phyloP scores from a whole-genome alignment of 1,284 basidiomycete genomes.

The Trametes polyzona region DNA sequence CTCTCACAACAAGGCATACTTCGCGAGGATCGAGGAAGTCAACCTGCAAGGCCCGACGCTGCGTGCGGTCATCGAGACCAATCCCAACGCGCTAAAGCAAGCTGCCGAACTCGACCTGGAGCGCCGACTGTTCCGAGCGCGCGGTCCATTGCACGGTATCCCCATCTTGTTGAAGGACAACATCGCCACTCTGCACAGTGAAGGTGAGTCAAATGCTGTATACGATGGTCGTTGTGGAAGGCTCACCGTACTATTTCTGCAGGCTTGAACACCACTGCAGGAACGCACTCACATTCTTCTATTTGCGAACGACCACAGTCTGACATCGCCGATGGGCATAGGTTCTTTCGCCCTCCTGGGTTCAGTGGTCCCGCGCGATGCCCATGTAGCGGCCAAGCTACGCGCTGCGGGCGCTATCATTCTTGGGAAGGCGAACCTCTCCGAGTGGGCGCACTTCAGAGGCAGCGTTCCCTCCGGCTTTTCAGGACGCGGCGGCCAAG shows the following conservation, averaged over 20 bases:
- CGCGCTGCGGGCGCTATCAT: slow-evolving; percentile 50
- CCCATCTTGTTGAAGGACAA: slow-evolving; percentile 71
- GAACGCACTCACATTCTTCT: no score
- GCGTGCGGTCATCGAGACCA: slow-evolving; percentile 66
- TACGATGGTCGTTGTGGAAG: not conserved
- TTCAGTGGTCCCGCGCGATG: slow-evolving; percentile 47
- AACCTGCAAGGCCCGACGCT: slow-evolving; percentile 65
- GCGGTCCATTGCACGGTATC: slow-evolving; percentile 69
- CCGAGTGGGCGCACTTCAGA: slow-evolving; percentile 35
- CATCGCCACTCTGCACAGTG: slow-evolving; percentile 53
- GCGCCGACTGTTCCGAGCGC: slow-evolving; percentile 46
- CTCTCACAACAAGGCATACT: slow-evolving; percentile 56
- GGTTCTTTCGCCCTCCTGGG: slow-evolving; percentile 47
- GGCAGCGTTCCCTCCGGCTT: slow-evolving; percentile 40
- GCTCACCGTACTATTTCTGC: not conserved
- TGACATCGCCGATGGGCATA: no score
- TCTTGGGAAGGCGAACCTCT: slow-evolving; percentile 41
- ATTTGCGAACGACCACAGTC: no score
- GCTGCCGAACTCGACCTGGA: slow-evolving; percentile 60
- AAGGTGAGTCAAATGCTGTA: slow-evolving; percentile 42
- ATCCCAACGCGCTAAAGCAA: slow-evolving; percentile 60
- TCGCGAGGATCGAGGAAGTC: slow-evolving; percentile 72
- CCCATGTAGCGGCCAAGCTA: slow-evolving; percentile 41
- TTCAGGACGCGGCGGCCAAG: slow-evolving; percentile 46
- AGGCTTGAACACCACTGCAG: slow-evolving; percentile 67